phyloP scores from a whole-genome alignment of 2,329 filamentous ascomycete genomes.

The Rugonectria rugulosa region DNA sequence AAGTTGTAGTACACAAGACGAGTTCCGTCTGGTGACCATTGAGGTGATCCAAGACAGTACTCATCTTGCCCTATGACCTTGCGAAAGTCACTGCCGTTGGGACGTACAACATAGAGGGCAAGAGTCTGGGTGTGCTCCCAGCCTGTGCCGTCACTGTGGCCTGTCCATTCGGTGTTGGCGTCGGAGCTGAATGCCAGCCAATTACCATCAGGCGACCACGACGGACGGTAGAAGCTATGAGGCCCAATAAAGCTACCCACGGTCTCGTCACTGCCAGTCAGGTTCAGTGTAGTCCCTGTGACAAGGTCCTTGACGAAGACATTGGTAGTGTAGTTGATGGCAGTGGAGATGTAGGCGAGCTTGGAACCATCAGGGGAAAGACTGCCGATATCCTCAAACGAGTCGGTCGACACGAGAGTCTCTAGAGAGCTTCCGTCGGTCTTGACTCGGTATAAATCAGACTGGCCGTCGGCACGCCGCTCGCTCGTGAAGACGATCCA shows the following conservation, averaged over 20 bases:
- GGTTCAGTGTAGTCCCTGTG: background rate
- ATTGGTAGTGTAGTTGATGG: constrained; percentile 18
- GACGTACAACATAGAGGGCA: constrained; percentile 7
- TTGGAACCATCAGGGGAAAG: constrained; percentile 10
- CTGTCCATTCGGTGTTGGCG: constrained; percentile 9
- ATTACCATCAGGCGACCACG: constrained; percentile 10
- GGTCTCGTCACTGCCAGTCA: constrained; percentile 10
- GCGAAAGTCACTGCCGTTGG: constrained; percentile 7
- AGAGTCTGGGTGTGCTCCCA: constrained; percentile 7
- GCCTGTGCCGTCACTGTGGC: constrained; percentile 7
- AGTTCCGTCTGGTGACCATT: constrained; percentile 8
- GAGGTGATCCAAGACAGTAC: constrained; percentile 11
- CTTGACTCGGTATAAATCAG: constrained; percentile 5
- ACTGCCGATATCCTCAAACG: constrained; percentile 11
- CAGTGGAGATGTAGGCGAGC: constrained; percentile 12
- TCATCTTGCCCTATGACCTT: constrained; percentile 1
- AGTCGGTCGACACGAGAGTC: constrained; percentile 9
- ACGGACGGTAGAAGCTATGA: constrained; percentile 12
- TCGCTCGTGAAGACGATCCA: constrained; percentile 19
- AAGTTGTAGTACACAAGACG: constrained; percentile 15
- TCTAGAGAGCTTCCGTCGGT: background rate
- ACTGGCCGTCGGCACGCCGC: constrained; percentile 9
- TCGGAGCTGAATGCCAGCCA: constrained; percentile 14
- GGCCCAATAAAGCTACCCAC: constrained; percentile 8
- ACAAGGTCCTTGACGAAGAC: constrained; percentile 11